Conservation (phyloP, 306 rosid species). For the Cicer bijugum region DNA sequence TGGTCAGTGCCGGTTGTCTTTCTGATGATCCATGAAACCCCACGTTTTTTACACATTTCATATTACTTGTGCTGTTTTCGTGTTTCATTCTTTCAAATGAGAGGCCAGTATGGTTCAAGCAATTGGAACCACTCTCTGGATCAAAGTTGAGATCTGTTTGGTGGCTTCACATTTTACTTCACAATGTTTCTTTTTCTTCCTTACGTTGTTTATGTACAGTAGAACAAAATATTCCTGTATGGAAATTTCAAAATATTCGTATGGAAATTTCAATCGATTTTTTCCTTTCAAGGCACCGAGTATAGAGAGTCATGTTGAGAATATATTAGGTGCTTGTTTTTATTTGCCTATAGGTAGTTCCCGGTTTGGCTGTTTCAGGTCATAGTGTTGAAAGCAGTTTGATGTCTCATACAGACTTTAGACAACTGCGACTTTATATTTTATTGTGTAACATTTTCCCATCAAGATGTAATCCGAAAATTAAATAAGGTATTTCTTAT, state of each 20-base stretch:
- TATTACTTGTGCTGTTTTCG: slow-evolving; percentile 45
- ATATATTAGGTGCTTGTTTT: slow-evolving; percentile 53
- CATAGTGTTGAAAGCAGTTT: slow-evolving; percentile 46
- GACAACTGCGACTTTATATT: slow-evolving; percentile 50
- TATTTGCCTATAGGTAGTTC: slow-evolving; percentile 45
- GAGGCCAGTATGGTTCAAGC: slow-evolving; percentile 50
- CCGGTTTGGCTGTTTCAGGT: slow-evolving; percentile 49
- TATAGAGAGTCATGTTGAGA: slow-evolving; percentile 53
- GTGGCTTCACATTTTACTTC: slow-evolving; percentile 48
- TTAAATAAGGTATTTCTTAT: slow-evolving; percentile 15
- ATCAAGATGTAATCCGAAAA: slow-evolving; percentile 39
- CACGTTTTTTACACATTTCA: slow-evolving; percentile 22
- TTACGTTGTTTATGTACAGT: slow-evolving; percentile 66
- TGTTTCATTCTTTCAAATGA: slow-evolving; percentile 47
- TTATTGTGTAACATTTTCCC: slow-evolving; percentile 53
- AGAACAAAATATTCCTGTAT: slow-evolving; percentile 56
- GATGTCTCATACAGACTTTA: slow-evolving; percentile 35
- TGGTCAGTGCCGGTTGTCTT: slow-evolving; percentile 44
- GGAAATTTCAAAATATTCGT: slow-evolving; percentile 63
- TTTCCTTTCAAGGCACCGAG: slow-evolving; percentile 61
- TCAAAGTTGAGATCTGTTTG: slow-evolving; percentile 50
- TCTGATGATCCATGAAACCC: slow-evolving; percentile 49
- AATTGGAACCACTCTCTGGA: slow-evolving; percentile 51
- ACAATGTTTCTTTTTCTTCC: neutral
- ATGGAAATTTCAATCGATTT: slow-evolving; percentile 62